Conservation (phyloP, 129 eudicot species). For the Centaurea solstitialis region DNA sequence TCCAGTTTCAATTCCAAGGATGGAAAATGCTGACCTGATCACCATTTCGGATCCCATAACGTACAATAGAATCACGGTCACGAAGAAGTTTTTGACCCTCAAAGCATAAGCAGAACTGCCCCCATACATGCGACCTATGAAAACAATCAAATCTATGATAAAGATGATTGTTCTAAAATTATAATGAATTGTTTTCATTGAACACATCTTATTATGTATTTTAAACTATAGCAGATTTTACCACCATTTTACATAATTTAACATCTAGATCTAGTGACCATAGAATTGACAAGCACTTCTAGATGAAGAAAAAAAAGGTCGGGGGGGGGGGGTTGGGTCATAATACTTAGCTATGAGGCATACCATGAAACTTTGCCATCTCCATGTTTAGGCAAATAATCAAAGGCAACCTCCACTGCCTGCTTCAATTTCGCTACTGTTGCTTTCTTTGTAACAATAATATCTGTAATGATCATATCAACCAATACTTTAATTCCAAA, state of each 20-base stretch:
- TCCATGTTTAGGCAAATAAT: conserved; percentile 55
- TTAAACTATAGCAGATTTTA: background rate
- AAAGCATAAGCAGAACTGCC: conserved; percentile 69
- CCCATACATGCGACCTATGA: conserved; percentile 77
- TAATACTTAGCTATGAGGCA: background rate
- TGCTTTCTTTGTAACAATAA: conserved; percentile 56
- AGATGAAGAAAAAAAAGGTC: background rate
- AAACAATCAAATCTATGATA: conserved; percentile 5
- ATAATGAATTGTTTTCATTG: background rate
- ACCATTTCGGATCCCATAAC: conserved; percentile 65
- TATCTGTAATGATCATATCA: conserved; percentile 35
- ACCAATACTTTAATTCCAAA: background rate
- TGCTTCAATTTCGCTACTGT: conserved; percentile 69
- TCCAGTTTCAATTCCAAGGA: background rate
- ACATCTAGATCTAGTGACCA: background rate
- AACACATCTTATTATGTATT: background rate
- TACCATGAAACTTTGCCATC: conserved; percentile 74
- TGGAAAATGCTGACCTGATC: conserved; percentile 54
- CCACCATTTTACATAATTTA: background rate
- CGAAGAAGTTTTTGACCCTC: conserved; percentile 55
- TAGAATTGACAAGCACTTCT: background rate
- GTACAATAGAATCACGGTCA: conserved; percentile 46
- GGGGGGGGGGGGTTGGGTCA: background rate
- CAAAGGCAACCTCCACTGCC: conserved; percentile 66
- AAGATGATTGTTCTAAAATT: background rate